Conservation (phyloP, 371 early-diverging fungal species). For the Choanephora cucurbitarum region DNA sequence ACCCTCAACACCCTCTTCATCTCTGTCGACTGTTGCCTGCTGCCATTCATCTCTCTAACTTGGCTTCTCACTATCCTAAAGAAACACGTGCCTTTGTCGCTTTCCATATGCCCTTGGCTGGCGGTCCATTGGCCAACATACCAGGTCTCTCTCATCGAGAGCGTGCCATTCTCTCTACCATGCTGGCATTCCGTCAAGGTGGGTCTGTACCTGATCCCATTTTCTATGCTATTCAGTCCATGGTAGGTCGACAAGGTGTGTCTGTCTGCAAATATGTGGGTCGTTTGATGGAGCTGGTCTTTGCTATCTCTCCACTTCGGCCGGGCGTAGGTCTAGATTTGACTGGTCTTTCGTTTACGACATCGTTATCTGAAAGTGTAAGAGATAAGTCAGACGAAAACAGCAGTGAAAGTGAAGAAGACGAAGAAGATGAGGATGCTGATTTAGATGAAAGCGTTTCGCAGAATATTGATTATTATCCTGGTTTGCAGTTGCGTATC, state of each 20-base stretch:
- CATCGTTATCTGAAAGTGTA: background rate
- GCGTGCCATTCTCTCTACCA: constrained; percentile 54
- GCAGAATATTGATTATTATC: constrained; percentile 11
- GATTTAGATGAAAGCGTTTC: background rate
- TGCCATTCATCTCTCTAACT: constrained; percentile 55
- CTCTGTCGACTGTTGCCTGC: constrained; percentile 57
- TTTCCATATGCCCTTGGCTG: constrained; percentile 61
- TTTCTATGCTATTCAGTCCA: constrained; percentile 36
- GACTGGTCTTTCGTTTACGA: constrained; percentile 33
- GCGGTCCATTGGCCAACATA: constrained; percentile 59
- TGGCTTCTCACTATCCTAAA: constrained; percentile 59
- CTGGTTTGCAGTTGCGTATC: constrained; percentile 23
- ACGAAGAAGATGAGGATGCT: constrained; percentile 14
- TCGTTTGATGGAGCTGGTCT: constrained; percentile 46
- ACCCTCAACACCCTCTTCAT: constrained; percentile 35
- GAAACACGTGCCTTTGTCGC: constrained; percentile 63
- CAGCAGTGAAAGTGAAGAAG: constrained; percentile 10
- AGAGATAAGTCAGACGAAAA: background rate
- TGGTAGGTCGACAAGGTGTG: constrained; percentile 44
- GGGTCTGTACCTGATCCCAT: constrained; percentile 52
- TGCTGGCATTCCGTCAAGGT: constrained; percentile 60
- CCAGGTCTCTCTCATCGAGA: constrained; percentile 61
- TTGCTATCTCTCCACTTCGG: constrained; percentile 43
- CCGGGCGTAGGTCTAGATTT: constrained; percentile 40
- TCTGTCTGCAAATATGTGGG: constrained; percentile 49